These are phyloP conservation scores for Acanthamoeba lenticulata DNA, from an alignment of 208 protist species.

Conservation along the genomic window DNA sequence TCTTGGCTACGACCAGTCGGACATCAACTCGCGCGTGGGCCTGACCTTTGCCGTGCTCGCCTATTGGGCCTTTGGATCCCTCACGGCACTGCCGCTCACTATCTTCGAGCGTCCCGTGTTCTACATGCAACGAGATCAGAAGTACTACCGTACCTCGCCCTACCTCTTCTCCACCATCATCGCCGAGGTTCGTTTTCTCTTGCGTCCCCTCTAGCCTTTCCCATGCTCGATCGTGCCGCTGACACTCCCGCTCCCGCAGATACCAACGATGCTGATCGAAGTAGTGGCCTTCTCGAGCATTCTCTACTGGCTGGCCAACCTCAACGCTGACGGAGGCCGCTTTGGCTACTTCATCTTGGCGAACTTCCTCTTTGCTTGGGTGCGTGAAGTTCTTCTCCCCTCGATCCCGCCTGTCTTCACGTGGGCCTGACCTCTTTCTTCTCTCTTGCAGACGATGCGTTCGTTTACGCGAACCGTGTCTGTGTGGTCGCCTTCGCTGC, in stretches of 20 bases:
- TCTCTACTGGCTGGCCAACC: conserved; percentile 18
- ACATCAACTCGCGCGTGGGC: background rate
- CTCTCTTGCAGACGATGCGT: background rate
- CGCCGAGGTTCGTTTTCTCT: conserved; percentile 11
- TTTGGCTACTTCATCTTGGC: conserved; percentile 33
- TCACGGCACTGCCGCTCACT: background rate
- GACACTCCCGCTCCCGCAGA: background rate
- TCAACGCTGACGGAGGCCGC: conserved; percentile 4
- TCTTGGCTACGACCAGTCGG: conserved; percentile 1
- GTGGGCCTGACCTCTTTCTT: background rate
- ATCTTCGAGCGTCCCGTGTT: conserved; percentile 59
- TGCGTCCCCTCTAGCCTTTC: background rate
- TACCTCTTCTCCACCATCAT: conserved; percentile 48
- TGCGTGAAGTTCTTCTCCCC: background rate
- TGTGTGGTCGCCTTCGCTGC: conserved; percentile 8
- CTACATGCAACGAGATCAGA: conserved; percentile 41
- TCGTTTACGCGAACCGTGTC: conserved; percentile 17
- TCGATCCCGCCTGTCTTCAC: background rate
- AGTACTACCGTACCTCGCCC: conserved; percentile 58
- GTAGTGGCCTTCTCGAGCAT: background rate
- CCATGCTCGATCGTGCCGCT: background rate
- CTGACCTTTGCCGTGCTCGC: conserved; percentile 3
- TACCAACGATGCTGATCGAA: conserved; percentile 25
- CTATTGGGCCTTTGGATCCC: background rate
- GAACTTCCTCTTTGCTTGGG: background rate